phyloP scores from a whole-genome alignment of 2,329 filamentous ascomycete genomes.

The Colletotrichum simmondsii region DNA sequence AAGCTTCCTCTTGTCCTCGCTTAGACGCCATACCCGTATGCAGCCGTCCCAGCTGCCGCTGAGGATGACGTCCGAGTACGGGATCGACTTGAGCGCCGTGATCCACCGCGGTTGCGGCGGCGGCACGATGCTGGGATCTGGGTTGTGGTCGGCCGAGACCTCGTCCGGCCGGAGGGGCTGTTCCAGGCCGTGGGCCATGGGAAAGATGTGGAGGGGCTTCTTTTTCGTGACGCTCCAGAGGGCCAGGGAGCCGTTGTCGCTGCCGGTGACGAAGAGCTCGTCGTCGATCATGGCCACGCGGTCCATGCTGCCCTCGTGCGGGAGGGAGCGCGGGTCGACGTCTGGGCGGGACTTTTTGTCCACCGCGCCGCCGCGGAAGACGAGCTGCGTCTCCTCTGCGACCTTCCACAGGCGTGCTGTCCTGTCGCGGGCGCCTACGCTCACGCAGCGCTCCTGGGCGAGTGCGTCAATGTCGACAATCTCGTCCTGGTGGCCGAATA shows the following conservation, averaged over 20 bases:
- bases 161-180: slow-evolving; percentile 73
- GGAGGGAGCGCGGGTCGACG: slow-evolving; percentile 62
- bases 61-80: slow-evolving; percentile 89
- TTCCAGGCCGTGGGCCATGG: slow-evolving; percentile 87
- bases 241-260: slow-evolving; percentile 87
- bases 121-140: slow-evolving; percentile 68
- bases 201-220: slow-evolving; percentile 86
- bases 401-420: slow-evolving; percentile 97
- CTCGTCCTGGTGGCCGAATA: slow-evolving; percentile 95
- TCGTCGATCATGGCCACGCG: slow-evolving; percentile 90
- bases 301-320: slow-evolving; percentile 88
- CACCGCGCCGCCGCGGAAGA: slow-evolving; percentile 82
- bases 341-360: slow-evolving; percentile 58
- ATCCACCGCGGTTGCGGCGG: slow-evolving; percentile 84
- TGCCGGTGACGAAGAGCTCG: slow-evolving; percentile 90
- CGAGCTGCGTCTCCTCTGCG: slow-evolving; percentile 91
- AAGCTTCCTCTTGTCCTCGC: slow-evolving; percentile 83
- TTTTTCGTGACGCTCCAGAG: slow-evolving; percentile 95
- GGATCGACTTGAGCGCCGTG: slow-evolving; percentile 86
- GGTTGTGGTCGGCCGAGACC: slow-evolving; percentile 77
- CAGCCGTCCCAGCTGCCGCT: slow-evolving; percentile 95
- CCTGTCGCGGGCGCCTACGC: slow-evolving; percentile 89
- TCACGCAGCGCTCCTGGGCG: slow-evolving; percentile 88
- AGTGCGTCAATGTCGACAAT: slow-evolving; percentile 87
- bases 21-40: slow-evolving; percentile 86